Base-by-base conservation (phyloP, 352 stramenopile species). In the Globisporangium ultimum region DNA sequence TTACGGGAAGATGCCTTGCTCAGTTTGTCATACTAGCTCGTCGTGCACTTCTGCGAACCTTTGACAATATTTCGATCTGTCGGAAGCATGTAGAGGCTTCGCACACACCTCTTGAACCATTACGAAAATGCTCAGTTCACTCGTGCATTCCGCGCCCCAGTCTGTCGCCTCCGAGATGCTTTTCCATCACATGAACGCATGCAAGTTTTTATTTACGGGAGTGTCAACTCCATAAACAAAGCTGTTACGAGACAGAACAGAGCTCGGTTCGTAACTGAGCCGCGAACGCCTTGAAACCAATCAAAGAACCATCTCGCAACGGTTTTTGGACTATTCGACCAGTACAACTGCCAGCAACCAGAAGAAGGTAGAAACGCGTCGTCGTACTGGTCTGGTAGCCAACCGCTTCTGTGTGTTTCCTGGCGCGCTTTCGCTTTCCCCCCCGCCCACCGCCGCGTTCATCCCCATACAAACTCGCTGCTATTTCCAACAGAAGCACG, bases 261-360 rank as follows among this genome's bases (percentile, higher is more conserved):
- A 17, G 5, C 5, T 18, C 18, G 22, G 49, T 45, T 22, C 49
- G 15, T 38, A 42, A 54, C 24, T 10, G 48, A 43, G 38, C 48
- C 28, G 24, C 55, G 17, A 53, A 14, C 22, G 43, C 12, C 36
- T 34, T 54, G 55, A 61, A 61, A 63, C 58, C 58, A 63, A 63
- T 41, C 58, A 54, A 61, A 46, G 36, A 28, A 57, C 11, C 20
- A 28, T 2, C 12, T 6, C 7, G 12, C 40, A 15, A n/a, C 17
- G 9, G 28, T 36, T 36, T 38, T 57, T 1, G 2, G n/a, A 28
- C 51, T 57, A 57, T 48, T 24, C 51, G 22, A 32, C 51, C 51
- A 57, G 34, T 48, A 57, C 51, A 3, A 57, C 3, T 14, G 8
- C 13, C 40, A 45, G 1, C 40, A 36, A 5, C 28, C 28, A 36